Percentiles rank a stretch among this genome's conserved stretches.
Conservation (phyloP, 345 rosid species). For the Alliaria petiolata region DNA sequence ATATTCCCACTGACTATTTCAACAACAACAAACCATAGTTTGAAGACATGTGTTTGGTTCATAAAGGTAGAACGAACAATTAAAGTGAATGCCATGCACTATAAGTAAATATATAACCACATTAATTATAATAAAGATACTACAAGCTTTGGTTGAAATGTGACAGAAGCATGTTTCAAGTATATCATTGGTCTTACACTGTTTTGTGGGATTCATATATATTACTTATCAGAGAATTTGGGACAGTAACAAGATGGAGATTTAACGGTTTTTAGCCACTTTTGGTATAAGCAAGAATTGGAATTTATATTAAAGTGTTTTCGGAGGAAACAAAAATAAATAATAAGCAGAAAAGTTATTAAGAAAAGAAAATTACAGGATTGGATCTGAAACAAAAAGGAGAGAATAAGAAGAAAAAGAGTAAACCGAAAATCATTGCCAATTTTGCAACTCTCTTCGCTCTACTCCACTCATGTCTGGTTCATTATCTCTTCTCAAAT, state of each 20-base stretch:
- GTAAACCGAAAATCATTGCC: conserved; percentile 26
- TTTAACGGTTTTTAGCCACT: conserved; percentile 22
- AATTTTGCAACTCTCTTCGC: conserved; percentile 28
- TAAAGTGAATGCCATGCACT: conserved; percentile 20
- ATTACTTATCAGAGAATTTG: background rate
- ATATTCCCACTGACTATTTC: conserved; percentile 26
- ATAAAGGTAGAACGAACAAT: conserved; percentile 12
- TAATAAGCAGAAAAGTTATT: background rate
- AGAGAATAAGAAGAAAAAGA: conserved; percentile 10
- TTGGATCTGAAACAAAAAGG: conserved; percentile 2
- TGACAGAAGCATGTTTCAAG: conserved; percentile 28
- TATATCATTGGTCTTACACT: conserved; percentile 25
- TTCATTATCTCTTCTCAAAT: conserved; percentile 20
- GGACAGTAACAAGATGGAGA: conserved; percentile 19
- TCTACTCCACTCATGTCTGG: conserved; percentile 35
- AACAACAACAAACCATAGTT: conserved; percentile 17
- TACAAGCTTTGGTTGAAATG: conserved; percentile 29
- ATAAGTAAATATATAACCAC: conserved; percentile 14
- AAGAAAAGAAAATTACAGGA: conserved; percentile 5
- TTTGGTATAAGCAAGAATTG: conserved; percentile 22
- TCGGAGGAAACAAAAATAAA: too few species aligned
- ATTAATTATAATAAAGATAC: conserved; percentile 13
- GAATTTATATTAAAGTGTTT: background rate
- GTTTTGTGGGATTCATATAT: conserved; percentile 1
- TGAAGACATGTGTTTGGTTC: conserved; percentile 31